Percentiles rank a stretch among this genome's conserved stretches.
These are phyloP conservation scores for Podospora pseudopauciseta DNA, from an alignment of 495 filamentous ascomycete species.

Conservation along the genomic window DNA sequence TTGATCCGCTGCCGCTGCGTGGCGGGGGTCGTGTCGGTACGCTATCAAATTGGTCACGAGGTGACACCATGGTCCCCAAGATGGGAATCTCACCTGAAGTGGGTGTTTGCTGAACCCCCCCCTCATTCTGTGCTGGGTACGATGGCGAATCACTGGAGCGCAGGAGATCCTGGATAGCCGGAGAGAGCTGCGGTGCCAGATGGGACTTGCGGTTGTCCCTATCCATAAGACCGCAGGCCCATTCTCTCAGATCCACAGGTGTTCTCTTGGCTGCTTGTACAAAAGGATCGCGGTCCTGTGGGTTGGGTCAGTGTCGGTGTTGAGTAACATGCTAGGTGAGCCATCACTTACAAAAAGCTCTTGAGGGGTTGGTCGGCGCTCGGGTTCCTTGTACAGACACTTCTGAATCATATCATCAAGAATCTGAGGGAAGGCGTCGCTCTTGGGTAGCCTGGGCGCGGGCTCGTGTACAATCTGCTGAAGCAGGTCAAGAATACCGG, in stretches of 20 bases:
- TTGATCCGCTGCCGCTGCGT: slow-evolving; percentile 34
- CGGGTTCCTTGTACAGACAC: slow-evolving; percentile 84
- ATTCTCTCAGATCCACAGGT: slow-evolving; percentile 82
- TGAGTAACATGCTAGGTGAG: background rate
- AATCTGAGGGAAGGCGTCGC: slow-evolving; percentile 91
- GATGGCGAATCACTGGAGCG: slow-evolving; percentile 52
- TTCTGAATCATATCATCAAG: slow-evolving; percentile 96
- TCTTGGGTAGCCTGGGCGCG: slow-evolving; percentile 88
- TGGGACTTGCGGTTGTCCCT: slow-evolving; percentile 89
- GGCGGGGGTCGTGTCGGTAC: slow-evolving; percentile 42
- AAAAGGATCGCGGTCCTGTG: slow-evolving; percentile 82
- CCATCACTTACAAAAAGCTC: slow-evolving; percentile 63
- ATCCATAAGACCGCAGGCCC: slow-evolving; percentile 89
- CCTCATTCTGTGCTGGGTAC: slow-evolving; percentile 30
- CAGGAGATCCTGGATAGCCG: slow-evolving; percentile 54
- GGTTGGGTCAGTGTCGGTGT: slow-evolving; percentile 21
- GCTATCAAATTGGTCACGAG: slow-evolving; percentile 39
- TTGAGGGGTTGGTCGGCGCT: slow-evolving; percentile 83
- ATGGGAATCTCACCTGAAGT: slow-evolving; percentile 67
- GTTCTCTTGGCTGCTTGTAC: slow-evolving; percentile 93
- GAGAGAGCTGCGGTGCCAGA: slow-evolving; percentile 64
- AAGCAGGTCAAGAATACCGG: slow-evolving; percentile 91
- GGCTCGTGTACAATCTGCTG: slow-evolving; percentile 98
- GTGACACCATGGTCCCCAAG: slow-evolving; percentile 46
- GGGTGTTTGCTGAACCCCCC: slow-evolving; percentile 49